Evolutionary conservation across 805 yeast species (phyloP).

Genomic region (Candida ipomoeae): DNA sequence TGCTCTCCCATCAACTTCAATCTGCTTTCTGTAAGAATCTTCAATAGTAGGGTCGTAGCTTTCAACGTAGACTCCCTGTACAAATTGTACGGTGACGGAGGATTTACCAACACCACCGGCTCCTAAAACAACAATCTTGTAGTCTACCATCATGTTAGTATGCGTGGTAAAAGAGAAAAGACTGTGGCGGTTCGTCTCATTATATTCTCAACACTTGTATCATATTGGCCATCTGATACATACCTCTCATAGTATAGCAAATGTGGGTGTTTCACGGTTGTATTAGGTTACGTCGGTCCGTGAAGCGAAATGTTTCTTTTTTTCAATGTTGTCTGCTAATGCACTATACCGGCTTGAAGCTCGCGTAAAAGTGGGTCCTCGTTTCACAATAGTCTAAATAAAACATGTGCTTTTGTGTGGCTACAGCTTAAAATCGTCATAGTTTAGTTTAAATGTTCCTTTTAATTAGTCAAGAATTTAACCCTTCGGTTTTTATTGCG

Average conservation of each 20-base stretch:
- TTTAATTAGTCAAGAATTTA: no score
- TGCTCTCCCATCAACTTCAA: conserved; percentile 82
- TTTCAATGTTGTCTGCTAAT: conserved; percentile 5
- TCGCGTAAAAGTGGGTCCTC: background rate
- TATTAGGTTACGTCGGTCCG: conserved; percentile 1
- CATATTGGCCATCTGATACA: conserved; percentile 1
- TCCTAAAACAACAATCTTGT: conserved; percentile 86
- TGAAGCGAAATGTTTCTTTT: conserved; percentile 5
- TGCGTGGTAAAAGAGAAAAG: background rate
- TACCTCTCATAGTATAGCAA: conserved; percentile 13
- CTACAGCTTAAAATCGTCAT: background rate
- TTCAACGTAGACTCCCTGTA: conserved; percentile 85
- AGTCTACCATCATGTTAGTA: conserved; percentile 45
- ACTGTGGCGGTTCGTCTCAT: background rate
- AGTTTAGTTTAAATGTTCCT: no score
- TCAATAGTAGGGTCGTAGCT: conserved; percentile 96
- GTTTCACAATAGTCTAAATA: background rate
- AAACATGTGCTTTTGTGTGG: background rate
- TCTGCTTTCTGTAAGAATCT: conserved; percentile 87
- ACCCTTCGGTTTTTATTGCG: no score
- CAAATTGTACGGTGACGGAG: conserved; percentile 86
- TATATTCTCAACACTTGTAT: background rate
- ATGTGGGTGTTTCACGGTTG: background rate
- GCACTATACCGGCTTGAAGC: conserved; percentile 2
- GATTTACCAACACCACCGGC: conserved; percentile 98